Evolutionary conservation across 1,284 basidiomycete genomes (phyloP), one percentile per base, ranked within the genome.

Genomic region (Malassezia vespertilionis): DNA sequence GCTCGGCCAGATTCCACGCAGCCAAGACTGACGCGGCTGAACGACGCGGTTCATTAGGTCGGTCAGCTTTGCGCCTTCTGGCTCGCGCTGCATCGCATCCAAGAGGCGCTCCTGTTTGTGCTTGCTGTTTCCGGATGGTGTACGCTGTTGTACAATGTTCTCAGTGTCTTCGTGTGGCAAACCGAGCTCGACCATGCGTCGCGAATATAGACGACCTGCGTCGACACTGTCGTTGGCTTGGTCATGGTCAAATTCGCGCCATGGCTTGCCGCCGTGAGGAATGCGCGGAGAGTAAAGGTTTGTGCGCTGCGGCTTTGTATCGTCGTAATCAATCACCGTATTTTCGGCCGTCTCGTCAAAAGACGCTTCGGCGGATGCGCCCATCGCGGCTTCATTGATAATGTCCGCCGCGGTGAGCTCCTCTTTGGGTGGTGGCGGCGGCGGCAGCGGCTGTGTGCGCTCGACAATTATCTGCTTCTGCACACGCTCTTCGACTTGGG

Each of bases 41-140:
- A 43, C 48, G 12, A 51, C 48, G n/a, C 48, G 48, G 35, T 51
- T 51, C 48, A 51, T 44, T 5, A 51, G 24, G 33, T 51, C 48
- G 2, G 42, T 44, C 12, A 51, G 39, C 11, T 38, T 38, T 10
- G 48, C 38, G 24, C 42, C 44, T 15, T 51, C 42, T 10, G 48
- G 48, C 20, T 32, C 39, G 8, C 31, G 26, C 12, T 43, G 23
- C 48, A 51, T 41, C 22, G 48, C 48, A 2, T 31, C 26, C 9
- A 51, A 27, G 5, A 51, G 43, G 15, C 44, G 34, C 39, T 51
- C 35, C 38, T 51, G 48, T 43, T 51, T 51, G 18, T 36, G 17
- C 2, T 27, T 38, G 9, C 28, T 11, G 15, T 7, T 15, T 5
- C 12, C 17, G 20, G 20, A 21, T 2, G 33, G 17, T 32, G 28